Conservation (phyloP, 352 stramenopile genomes). For the Globisporangium polare region DNA sequence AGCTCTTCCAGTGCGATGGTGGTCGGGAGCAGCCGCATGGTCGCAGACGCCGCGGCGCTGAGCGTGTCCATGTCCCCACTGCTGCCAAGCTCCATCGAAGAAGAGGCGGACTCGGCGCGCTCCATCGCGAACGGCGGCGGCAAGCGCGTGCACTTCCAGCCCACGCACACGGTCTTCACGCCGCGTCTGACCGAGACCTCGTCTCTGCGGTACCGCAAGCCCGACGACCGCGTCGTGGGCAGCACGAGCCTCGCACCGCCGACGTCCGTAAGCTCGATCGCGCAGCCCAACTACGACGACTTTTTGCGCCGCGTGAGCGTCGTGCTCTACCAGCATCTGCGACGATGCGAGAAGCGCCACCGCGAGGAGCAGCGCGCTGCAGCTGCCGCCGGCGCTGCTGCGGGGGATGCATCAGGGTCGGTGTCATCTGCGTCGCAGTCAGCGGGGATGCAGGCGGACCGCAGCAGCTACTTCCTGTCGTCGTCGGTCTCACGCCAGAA, state of each 20-base stretch:
- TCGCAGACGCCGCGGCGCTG: slow-evolving; percentile 37
- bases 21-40: slow-evolving; percentile 34
- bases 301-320: slow-evolving; percentile 85
- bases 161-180: slow-evolving; percentile 84
- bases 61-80: slow-evolving; percentile 78
- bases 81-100: slow-evolving; percentile 74
- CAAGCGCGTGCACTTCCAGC: slow-evolving; percentile 84
- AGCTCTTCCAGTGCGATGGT: slow-evolving; percentile 25
- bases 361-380: slow-evolving; percentile 51
- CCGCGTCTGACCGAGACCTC: slow-evolving; percentile 63
- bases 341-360: slow-evolving; percentile 79
- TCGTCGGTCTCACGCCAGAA: slow-evolving; percentile 8
- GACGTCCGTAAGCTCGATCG: slow-evolving; percentile 72
- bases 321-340: slow-evolving; percentile 88
- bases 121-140: slow-evolving; percentile 8
- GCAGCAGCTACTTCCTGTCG: slow-evolving; percentile 11
- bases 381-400: background rate
- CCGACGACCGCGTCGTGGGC: slow-evolving; percentile 64
- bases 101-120: slow-evolving; percentile 26
- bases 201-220: slow-evolving; percentile 75
- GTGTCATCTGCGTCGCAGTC: background rate
- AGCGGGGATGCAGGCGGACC: slow-evolving; percentile 1
- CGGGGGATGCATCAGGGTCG: background rate
- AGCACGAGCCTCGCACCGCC: slow-evolving; percentile 64
- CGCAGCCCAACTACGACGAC: slow-evolving; percentile 90